Evolutionary conservation across 352 stramenopile species (phyloP).

Genomic region (Phytopythium kandeliae): DNA sequence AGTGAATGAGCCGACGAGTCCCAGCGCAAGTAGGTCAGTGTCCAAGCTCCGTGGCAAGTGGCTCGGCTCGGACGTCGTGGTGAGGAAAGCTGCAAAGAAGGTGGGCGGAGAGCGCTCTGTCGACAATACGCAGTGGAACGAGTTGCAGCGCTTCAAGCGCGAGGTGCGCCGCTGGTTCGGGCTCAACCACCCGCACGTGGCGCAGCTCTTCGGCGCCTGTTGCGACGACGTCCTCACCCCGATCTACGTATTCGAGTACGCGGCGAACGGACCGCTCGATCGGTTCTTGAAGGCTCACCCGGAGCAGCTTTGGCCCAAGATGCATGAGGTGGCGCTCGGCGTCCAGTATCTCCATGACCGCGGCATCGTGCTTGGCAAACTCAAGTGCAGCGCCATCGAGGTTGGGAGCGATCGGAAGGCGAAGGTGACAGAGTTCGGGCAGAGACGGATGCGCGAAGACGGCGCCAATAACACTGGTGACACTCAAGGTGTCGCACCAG

Average conservation of each 20-base stretch:
- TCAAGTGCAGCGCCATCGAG: conserved; percentile 1
- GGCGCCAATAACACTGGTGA: neutral
- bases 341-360: conserved; percentile 3
- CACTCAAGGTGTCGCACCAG: conserved; percentile 15
- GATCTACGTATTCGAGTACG: neutral
- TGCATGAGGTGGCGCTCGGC: conserved; percentile 6
- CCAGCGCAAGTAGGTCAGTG: neutral
- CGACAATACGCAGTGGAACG: neutral
- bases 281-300: conserved; percentile 10
- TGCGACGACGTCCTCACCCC: neutral
- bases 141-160: neutral
- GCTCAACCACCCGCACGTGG: conserved; percentile 1
- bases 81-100: neutral
- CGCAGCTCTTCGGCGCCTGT: neutral
- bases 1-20: neutral
- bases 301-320: conserved; percentile 1
- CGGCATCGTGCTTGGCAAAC: neutral
- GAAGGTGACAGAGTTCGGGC: neutral
- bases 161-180: conserved; percentile 5
- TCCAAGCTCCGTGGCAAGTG: neutral
- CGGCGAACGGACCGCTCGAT: conserved; percentile 6
- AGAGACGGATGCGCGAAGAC: neutral
- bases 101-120: no score
- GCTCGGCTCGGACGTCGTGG: neutral
- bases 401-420: conserved; percentile 2